Base-by-base conservation (phyloP, 2,329 filamentous ascomycete genomes). In the Pseudonectria buxi region DNA sequence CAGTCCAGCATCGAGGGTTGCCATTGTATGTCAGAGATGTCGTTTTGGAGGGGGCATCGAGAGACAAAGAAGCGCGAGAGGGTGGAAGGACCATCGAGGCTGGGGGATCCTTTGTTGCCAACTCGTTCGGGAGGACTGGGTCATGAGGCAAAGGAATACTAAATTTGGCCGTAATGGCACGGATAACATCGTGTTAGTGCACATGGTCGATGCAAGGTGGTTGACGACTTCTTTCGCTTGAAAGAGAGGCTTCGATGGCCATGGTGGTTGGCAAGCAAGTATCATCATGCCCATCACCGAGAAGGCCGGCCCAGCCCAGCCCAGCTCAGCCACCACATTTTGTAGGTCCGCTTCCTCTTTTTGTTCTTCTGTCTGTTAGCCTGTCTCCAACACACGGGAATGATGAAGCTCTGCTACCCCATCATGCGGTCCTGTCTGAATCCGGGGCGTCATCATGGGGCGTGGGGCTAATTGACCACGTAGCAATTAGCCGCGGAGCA, bases 401-500 rank as follows among this genome's bases (percentile, higher is more conserved):
- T n/a, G 18, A 22, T 22, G 18, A 22, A 22, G 18, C 9, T 22
- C 18, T 22, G 18, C 18, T 22, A 6, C 18, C 18, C 18, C 18
- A 22, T 22, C 18, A 22, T 22, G 18, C 9, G 5, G 18, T 22
- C 18, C 5, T 9, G 9, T 22, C 18, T 22, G 9, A 22, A 22
- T 9, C 18, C 9, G n/a, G 18, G 18, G 9, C 18, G 18, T 22
- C 18, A 22, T 22, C 18, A 22, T 22, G 18, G 18, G 18, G 18
- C 18, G 18, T 22, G 18, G 18, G 18, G 18, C 18, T 28, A 28
- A 6, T 5, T 49, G 39, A 34, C 30, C 14, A 24, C 24, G 32
- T 30, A 13, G 40, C 16, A 47, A 47, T 49, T 51, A 51, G 32
- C 48, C 48, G 49, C 16, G 25, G 39, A 28, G 42, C 37, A 33